Conservation (phyloP, 345 rosid species). For the Corchorus capsularis region DNA sequence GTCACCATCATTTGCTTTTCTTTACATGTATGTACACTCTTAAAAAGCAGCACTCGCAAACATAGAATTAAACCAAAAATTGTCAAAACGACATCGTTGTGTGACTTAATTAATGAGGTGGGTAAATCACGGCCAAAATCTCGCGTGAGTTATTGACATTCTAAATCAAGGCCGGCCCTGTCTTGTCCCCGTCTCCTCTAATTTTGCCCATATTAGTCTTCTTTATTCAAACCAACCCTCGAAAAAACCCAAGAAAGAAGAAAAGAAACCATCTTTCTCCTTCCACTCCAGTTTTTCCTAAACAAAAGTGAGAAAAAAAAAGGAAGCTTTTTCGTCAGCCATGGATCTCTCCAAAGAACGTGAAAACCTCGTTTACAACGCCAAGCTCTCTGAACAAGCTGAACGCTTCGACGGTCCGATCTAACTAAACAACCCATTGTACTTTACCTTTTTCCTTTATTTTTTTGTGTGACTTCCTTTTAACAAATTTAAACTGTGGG, state of each 20-base stretch:
- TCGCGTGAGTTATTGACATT: neutral
- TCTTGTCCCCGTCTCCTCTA: constrained; percentile 16
- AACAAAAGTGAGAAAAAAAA: constrained; percentile 1
- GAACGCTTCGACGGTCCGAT: constrained; percentile 56
- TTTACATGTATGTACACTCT: neutral
- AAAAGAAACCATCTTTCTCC: neutral
- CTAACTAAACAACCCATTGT: neutral
- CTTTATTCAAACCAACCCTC: neutral
- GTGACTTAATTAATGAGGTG: neutral
- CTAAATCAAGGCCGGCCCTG: constrained; percentile 19
- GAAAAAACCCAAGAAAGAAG: neutral
- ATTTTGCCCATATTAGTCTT: neutral
- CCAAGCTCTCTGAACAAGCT: constrained; percentile 65
- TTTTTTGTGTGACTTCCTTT: neutral
- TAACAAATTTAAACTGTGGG: neutral
- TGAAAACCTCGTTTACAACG: constrained; percentile 47
- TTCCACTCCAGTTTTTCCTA: neutral
- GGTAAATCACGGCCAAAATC: neutral
- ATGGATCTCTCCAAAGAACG: constrained; percentile 46
- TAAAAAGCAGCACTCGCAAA: neutral
- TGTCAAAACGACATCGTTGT: neutral
- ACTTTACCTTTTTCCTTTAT: neutral
- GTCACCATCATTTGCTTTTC: constrained; percentile 3
- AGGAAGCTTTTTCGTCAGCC: neutral
- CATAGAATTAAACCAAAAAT: neutral